phyloP scores from a whole-genome alignment of 2,329 filamentous ascomycete species.

The Madurella fahalii region DNA sequence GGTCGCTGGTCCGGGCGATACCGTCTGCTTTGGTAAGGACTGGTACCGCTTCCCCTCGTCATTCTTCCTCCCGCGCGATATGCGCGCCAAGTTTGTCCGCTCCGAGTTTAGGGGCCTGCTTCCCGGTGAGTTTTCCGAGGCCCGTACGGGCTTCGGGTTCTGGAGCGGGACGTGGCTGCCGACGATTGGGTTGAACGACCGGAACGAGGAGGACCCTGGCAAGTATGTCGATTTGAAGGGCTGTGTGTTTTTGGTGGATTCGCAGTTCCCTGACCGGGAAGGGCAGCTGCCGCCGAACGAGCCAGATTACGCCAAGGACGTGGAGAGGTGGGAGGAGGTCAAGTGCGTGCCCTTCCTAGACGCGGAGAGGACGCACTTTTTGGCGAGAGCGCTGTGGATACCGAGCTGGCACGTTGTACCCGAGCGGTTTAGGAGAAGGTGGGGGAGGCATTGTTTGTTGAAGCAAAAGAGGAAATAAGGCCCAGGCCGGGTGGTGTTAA shows the following conservation, averaged over 20 bases:
- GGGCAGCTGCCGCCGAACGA: conserved; percentile 60
- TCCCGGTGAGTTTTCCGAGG: conserved; percentile 84
- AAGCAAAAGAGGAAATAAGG: conserved; percentile 43
- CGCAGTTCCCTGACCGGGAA: conserved; percentile 61
- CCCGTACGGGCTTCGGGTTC: conserved; percentile 62
- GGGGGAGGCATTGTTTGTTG: conserved; percentile 86
- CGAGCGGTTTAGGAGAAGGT: conserved; percentile 64
- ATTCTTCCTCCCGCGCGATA: conserved; percentile 79
- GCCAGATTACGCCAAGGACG: conserved; percentile 73
- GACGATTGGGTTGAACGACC: conserved; percentile 84
- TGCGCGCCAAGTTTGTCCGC: conserved; percentile 83
- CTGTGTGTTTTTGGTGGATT: conserved; percentile 86
- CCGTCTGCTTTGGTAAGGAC: conserved; percentile 88
- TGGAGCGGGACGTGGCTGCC: conserved; percentile 81
- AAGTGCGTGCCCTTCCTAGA: conserved; percentile 80
- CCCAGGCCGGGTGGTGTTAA: too few relatives aligned
- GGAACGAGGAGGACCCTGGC: conserved; percentile 76
- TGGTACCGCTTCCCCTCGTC: conserved; percentile 98
- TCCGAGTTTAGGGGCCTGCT: conserved; percentile 86
- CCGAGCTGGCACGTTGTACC: conserved; percentile 70
- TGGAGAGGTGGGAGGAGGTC: conserved; percentile 71
- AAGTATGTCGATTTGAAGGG: conserved; percentile 79
- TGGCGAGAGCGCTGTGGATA: conserved; percentile 78
- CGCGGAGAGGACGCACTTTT: conserved; percentile 63
- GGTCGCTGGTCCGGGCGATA: conserved; percentile 58